phyloP scores from a whole-genome alignment of 2,329 filamentous ascomycete genomes.

The Cadophora malorum region DNA sequence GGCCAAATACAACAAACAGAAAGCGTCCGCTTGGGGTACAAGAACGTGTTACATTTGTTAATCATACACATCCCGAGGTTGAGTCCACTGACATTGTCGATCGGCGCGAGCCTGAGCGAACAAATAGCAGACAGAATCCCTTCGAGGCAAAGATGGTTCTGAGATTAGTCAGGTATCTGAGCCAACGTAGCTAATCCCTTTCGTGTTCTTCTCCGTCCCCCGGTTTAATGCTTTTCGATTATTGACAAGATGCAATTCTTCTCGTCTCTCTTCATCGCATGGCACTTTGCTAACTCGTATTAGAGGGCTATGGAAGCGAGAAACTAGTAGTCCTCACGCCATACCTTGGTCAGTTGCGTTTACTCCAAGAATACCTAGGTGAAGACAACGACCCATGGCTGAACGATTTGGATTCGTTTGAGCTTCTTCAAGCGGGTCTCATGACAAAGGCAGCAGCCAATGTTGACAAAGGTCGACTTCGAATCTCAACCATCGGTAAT shows the following conservation, averaged over 20 bases:
- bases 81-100: too few relatives aligned
- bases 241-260: too few relatives aligned
- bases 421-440: slow-evolving; percentile 68
- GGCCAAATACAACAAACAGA: slow-evolving; percentile 54
- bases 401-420: slow-evolving; percentile 71
- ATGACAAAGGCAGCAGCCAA: slow-evolving; percentile 60
- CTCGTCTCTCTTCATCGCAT: too few relatives aligned
- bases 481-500: slow-evolving; percentile 73
- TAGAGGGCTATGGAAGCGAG: slow-evolving; percentile 71
- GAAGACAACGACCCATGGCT: slow-evolving; percentile 67
- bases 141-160: slow-evolving; percentile 73
- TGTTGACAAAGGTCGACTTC: slow-evolving; percentile 58
- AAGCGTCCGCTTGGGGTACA: slow-evolving; percentile 61
- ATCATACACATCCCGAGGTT: slow-evolving; percentile 63
- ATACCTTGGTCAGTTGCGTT: slow-evolving; percentile 71
- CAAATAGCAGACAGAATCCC: too few relatives aligned
- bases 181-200: too few relatives aligned
- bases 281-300: too few relatives aligned
- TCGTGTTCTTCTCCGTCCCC: too few relatives aligned
- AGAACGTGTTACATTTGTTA: slow-evolving; percentile 68
- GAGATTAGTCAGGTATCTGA: slow-evolving; percentile 69
- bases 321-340: slow-evolving; percentile 74
- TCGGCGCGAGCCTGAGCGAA: too few relatives aligned
- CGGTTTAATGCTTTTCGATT: too few relatives aligned
- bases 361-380: slow-evolving; percentile 60